phyloP scores from a whole-genome alignment of 352 stramenopile genomes.

The Globisporangium orthogonon region DNA sequence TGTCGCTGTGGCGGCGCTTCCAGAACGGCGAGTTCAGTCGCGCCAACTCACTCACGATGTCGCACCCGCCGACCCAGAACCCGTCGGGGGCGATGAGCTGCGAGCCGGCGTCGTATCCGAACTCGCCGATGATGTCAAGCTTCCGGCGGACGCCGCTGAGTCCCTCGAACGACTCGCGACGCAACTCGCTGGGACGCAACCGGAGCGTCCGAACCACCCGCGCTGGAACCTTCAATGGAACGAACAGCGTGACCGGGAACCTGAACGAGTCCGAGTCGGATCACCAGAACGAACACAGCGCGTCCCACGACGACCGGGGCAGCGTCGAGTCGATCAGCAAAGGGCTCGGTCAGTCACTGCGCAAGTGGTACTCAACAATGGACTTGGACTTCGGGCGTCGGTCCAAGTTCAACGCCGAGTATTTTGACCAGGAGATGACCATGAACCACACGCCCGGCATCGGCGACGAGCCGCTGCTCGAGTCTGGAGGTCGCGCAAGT shows the following conservation, averaged over 20 bases:
- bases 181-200: constrained; percentile 1
- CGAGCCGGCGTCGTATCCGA: constrained; percentile 50
- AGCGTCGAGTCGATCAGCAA: constrained; percentile 49
- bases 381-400: constrained; percentile 64
- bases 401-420: constrained; percentile 76
- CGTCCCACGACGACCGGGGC: constrained; percentile 8
- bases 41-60: constrained; percentile 56
- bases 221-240: constrained; percentile 8
- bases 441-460: constrained; percentile 20
- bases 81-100: constrained; percentile 29
- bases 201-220: constrained; percentile 4
- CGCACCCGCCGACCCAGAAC: constrained; percentile 20
- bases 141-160: constrained; percentile 49
- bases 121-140: constrained; percentile 47
- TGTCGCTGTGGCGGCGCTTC: constrained; percentile 66
- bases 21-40: constrained; percentile 60
- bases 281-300: constrained; percentile 1
- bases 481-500: constrained; percentile 43
- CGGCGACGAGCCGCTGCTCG: constrained; percentile 50
- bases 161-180: constrained; percentile 23
- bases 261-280: constrained; percentile 5
- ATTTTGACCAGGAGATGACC: constrained; percentile 47
- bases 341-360: constrained; percentile 51
- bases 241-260: constrained; percentile 1
- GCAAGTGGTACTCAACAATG: constrained; percentile 70